Base-by-base conservation (phyloP, 2,329 filamentous ascomycete genomes). In the Cytospora piceicola region DNA sequence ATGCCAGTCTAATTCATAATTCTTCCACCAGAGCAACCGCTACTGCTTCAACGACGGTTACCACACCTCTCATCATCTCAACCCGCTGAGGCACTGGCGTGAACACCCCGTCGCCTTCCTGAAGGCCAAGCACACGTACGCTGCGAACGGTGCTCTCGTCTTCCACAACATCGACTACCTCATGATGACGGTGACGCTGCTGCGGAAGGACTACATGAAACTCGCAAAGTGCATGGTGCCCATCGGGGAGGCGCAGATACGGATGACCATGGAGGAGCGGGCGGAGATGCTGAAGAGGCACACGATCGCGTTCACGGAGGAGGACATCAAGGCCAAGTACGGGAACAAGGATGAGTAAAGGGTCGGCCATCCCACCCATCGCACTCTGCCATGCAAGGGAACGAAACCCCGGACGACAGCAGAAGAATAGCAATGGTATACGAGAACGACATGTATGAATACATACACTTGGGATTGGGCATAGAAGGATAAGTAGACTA, bases 31-130 rank as follows among this genome's bases (percentile, higher is more conserved):
- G 90, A 91, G 88, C 77, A 94, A 94, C 75, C 89, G 91, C 42
- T 89, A 89, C 76, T 94, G 90, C 78, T 93, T 89, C 83, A 93
- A 94, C 71, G 91, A 93, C 71, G 91, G 91, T 69, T 93, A 93
- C 75, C 90, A 93, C 77, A 93, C 90, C 8, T 92, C 90, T 22
- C 91, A 93, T 73, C 91, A 93, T 72, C 84, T 93, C 60, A 92
- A 93, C 77, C 91, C 90, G 0, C 83, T 86, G 32, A 86, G 91
- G 1, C 92, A 94, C 78, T 94, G 91, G 91, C 88, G 91, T 65
- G 90, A 94, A 24, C 91, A 94, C 71, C 91, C 91, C 0, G 81
- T 87, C 15, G 85, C 90, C 8, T 93, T 94, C 76, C 79, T 94
- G 2, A 83, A 88, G 70, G 85, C 87, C 55, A 93, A 92, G 76